phyloP scores from a whole-genome alignment of 441 rosid genomes.

The Mallotus japonicus region DNA sequence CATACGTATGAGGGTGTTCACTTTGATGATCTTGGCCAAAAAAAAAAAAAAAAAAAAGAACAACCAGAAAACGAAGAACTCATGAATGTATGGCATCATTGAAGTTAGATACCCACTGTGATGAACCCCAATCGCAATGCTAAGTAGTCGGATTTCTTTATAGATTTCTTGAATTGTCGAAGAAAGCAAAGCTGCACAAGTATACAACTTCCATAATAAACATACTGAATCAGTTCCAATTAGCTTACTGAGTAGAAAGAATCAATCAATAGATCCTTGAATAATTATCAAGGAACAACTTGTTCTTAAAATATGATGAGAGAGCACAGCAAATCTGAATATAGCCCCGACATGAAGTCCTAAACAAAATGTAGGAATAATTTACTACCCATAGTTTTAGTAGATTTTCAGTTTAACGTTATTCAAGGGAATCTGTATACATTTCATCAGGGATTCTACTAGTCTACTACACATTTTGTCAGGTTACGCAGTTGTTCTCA shows the following conservation, averaged over 20 bases:
- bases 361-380: too few relatives aligned
- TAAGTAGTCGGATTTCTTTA: conserved; percentile 77
- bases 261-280: too few relatives aligned
- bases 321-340: too few relatives aligned
- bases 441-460: too few relatives aligned
- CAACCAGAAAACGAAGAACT: neutral
- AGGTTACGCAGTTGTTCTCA: too few relatives aligned
- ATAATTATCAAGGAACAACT: too few relatives aligned
- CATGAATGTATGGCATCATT: neutral
- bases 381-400: too few relatives aligned
- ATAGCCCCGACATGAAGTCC: too few relatives aligned
- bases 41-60: too few relatives aligned
- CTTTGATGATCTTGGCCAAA: neutral
- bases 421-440: too few relatives aligned
- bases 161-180: conserved; percentile 72
- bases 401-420: neutral
- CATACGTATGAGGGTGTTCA: neutral
- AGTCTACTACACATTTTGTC: too few relatives aligned
- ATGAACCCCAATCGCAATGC: conserved; percentile 86
- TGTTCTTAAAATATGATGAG: too few relatives aligned
- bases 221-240: neutral
- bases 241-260: neutral
- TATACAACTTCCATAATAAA: neutral
- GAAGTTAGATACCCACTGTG: conserved; percentile 54
- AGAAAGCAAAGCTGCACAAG: conserved; percentile 84